A percentile compares a stretch with the other conserved stretches of the same genome.
Evolutionary conservation across 139 green algal species (phyloP).

Genomic region (Tetratostichococcus sp.): DNA sequence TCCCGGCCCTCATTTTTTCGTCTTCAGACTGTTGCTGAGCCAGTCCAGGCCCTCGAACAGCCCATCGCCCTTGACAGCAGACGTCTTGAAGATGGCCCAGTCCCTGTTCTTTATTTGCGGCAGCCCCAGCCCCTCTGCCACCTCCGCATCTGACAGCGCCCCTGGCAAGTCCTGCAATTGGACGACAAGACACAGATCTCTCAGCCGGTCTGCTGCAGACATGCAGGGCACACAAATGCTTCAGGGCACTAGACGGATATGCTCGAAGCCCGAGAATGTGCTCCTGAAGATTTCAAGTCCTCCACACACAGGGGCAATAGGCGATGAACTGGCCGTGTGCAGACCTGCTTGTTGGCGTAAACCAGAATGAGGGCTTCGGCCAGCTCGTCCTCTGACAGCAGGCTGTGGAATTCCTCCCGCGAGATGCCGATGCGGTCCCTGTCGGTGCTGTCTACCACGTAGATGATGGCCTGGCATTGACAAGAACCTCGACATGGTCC

Average conservation of each 20-base stretch:
- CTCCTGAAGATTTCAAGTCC: too few relatives aligned
- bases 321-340: too few relatives aligned
- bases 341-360: slow-evolving; percentile 98
- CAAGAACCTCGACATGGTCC: too few relatives aligned
- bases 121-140: slow-evolving; percentile 90
- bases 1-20: too few relatives aligned
- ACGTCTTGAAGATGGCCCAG: slow-evolving; percentile 97
- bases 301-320: too few relatives aligned
- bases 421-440: slow-evolving; percentile 85
- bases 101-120: slow-evolving; percentile 86
- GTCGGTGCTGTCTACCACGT: slow-evolving; percentile 96
- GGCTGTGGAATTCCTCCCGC: slow-evolving; percentile 67
- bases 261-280: too few relatives aligned
- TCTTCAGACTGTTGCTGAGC: slow-evolving; percentile 33
- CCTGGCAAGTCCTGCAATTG: slow-evolving; percentile 83
- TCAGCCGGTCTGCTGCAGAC: too few relatives aligned
- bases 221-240: too few relatives aligned
- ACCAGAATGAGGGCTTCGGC: slow-evolving; percentile 90
- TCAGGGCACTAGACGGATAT: too few relatives aligned
- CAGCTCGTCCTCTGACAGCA: slow-evolving; percentile 98
- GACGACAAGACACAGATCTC: too few relatives aligned
- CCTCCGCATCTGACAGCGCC: slow-evolving; percentile 82
- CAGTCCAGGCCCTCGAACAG: slow-evolving; percentile 97
- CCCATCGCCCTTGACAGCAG: slow-evolving; percentile 91
- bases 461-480: slow-evolving; percentile 99